Conservation (phyloP, 1,284 basidiomycete genomes). For the Fomitopsis pinicola region DNA sequence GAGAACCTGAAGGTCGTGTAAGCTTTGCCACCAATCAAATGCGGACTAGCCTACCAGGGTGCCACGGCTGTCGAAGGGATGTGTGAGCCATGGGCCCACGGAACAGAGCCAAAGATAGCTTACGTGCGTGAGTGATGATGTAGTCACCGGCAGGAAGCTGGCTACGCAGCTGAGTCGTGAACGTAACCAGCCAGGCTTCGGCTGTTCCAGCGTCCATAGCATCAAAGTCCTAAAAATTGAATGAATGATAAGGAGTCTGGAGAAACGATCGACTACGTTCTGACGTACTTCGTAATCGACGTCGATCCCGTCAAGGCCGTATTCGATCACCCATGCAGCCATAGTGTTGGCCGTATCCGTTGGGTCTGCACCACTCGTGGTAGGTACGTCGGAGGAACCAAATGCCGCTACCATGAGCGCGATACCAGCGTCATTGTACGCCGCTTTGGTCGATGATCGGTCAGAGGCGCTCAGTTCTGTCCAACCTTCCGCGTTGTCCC, state of each 20-base stretch:
- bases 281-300: slow-evolving; percentile 48
- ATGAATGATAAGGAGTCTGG: not conserved
- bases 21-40: not conserved
- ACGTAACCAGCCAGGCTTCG: slow-evolving; percentile 39
- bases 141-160: slow-evolving; percentile 30
- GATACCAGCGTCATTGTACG: slow-evolving; percentile 44
- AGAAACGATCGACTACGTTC: too few species aligned
- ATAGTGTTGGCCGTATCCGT: slow-evolving; percentile 39
- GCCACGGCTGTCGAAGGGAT: slow-evolving; percentile 35
- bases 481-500: slow-evolving; percentile 43
- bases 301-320: slow-evolving; percentile 50
- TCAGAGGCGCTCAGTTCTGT: slow-evolving; percentile 28
- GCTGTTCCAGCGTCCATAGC: slow-evolving; percentile 38
- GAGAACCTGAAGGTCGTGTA: slow-evolving; percentile 37
- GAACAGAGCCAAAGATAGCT: slow-evolving; percentile 9
- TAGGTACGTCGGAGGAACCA: slow-evolving; percentile 48
- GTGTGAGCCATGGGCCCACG: not conserved
- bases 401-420: slow-evolving; percentile 45
- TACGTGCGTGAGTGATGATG: slow-evolving; percentile 36
- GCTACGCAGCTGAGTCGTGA: slow-evolving; percentile 35
- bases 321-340: slow-evolving; percentile 44
- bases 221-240: slow-evolving; percentile 36
- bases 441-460: slow-evolving; percentile 33
- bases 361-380: slow-evolving; percentile 36
- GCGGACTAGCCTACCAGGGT: slow-evolving; percentile 34